Conservation (phyloP, 257 asterid species). For the Datura wrightii region DNA sequence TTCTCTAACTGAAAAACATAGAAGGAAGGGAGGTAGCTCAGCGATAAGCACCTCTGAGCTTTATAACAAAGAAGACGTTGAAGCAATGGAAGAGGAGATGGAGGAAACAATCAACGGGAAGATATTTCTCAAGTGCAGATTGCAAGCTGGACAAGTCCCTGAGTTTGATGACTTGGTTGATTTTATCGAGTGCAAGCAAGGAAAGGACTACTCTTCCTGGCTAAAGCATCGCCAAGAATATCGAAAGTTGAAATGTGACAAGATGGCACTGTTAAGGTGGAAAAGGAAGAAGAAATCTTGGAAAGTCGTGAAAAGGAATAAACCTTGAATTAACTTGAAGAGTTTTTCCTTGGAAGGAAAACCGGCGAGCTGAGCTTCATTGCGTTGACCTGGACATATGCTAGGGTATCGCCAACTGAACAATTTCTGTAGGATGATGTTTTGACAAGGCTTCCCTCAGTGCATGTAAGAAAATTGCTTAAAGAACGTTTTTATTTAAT, state of each 20-base stretch:
- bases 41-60: slow-evolving; percentile 33
- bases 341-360: neutral
- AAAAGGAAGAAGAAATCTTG: slow-evolving; percentile 61
- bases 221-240: slow-evolving; percentile 60
- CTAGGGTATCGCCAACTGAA: slow-evolving; percentile 7
- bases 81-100: slow-evolving; percentile 59
- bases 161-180: slow-evolving; percentile 62
- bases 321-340: slow-evolving; percentile 24
- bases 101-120: slow-evolving; percentile 74
- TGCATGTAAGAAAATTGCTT: neutral
- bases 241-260: slow-evolving; percentile 61
- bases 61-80: slow-evolving; percentile 37
- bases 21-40: slow-evolving; percentile 32
- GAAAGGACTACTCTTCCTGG: slow-evolving; percentile 75
- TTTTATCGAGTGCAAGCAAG: slow-evolving; percentile 69
- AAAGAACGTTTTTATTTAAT: neutral
- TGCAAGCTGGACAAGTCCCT: slow-evolving; percentile 28
- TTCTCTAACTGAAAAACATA: slow-evolving; percentile 31
- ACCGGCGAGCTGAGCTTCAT: slow-evolving; percentile 10
- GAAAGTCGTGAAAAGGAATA: slow-evolving; percentile 51
- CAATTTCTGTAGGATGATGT: neutral
- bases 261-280: slow-evolving; percentile 69
- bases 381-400: slow-evolving; percentile 18
- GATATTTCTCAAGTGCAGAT: slow-evolving; percentile 60
- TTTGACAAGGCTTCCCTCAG: neutral